Conservation (phyloP, 768 basidiomycete species). For the Suillus clintonianus region DNA sequence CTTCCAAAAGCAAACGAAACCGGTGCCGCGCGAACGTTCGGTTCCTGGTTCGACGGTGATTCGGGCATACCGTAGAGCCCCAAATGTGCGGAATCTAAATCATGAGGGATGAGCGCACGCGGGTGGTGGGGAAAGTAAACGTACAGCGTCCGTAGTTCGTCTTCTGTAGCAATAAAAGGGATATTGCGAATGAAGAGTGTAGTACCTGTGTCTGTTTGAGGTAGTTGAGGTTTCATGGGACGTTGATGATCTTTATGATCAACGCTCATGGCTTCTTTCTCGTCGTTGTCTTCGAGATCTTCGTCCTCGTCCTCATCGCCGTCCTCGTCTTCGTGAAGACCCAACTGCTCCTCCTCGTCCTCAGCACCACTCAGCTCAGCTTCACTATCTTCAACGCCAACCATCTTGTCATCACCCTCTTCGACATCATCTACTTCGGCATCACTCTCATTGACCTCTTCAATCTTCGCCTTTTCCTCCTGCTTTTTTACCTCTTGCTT, state of each 20-base stretch:
- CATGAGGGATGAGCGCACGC: neutral
- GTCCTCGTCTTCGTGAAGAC: constrained; percentile 41
- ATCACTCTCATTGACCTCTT: constrained; percentile 29
- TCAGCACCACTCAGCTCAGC: constrained; percentile 33
- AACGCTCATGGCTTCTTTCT: constrained; percentile 24
- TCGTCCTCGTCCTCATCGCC: constrained; percentile 43
- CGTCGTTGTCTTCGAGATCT: constrained; percentile 28
- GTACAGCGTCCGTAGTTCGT: constrained; percentile 84
- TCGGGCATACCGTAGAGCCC: constrained; percentile 89
- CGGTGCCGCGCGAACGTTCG: constrained; percentile 90
- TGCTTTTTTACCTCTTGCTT: constrained; percentile 36
- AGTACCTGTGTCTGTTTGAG: constrained; percentile 83
- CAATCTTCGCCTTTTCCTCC: constrained; percentile 36
- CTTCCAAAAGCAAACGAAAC: constrained; percentile 98
- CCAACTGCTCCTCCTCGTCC: constrained; percentile 44
- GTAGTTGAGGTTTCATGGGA: constrained; percentile 66
- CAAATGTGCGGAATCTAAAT: constrained; percentile 85
- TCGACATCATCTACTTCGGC: constrained; percentile 28
- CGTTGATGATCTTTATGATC: constrained; percentile 40
- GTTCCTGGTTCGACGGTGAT: constrained; percentile 84
- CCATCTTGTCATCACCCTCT: constrained; percentile 24
- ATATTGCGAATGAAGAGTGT: constrained; percentile 95
- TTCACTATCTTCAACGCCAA: constrained; percentile 19
- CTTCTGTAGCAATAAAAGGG: constrained; percentile 89
- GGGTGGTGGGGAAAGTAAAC: constrained; percentile 26